Percentiles rank a stretch among this genome's conserved stretches.
Conservation (phyloP, 164 flowering plant genomes). For the Chloranthus sessilifolius region DNA sequence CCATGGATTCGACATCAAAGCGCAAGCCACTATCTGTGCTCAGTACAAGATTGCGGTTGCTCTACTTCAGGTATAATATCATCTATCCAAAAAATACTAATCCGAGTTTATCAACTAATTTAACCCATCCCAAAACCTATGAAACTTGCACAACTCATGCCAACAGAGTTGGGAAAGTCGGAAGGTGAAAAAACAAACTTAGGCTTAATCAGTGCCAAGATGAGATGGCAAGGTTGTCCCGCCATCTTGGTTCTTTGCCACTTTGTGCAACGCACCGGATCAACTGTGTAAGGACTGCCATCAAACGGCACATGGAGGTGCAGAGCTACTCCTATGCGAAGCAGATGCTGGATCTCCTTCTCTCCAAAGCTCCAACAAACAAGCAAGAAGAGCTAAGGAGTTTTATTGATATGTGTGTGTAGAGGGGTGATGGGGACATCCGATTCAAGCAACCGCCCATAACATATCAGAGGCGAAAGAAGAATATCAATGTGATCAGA, state of each 20-base stretch:
- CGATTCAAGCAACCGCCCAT: too few relatives aligned
- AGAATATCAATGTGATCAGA: too few relatives aligned
- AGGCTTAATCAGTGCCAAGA: slow-evolving; percentile 96
- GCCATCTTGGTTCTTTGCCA: slow-evolving; percentile 93
- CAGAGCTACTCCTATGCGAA: slow-evolving; percentile 91
- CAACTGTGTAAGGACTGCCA: slow-evolving; percentile 92
- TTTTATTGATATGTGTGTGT: slow-evolving; percentile 80
- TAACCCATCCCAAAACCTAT: too few relatives aligned
- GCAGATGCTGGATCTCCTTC: slow-evolving; percentile 93
- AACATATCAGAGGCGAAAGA: too few relatives aligned
- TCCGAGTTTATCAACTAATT: too few relatives aligned
- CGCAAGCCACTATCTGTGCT: slow-evolving; percentile 98
- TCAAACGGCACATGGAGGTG: slow-evolving; percentile 96
- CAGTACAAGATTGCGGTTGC: slow-evolving; percentile 97
- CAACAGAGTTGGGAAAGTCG: too few relatives aligned
- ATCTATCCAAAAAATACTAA: too few relatives aligned
- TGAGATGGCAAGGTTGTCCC: slow-evolving; percentile 95
- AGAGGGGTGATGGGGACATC: too few relatives aligned
- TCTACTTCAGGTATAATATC: slow-evolving; percentile 79
- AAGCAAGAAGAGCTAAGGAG: slow-evolving; percentile 96
- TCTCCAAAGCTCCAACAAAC: slow-evolving; percentile 87
- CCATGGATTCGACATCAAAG: slow-evolving; percentile 93
- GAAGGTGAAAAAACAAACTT: too few relatives aligned
- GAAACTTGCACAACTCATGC: too few relatives aligned
- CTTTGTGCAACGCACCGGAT: slow-evolving; percentile 91